A percentile compares a stretch with the other conserved stretches of the same genome.
These are phyloP conservation scores for Mucor irregularis DNA, from an alignment of 371 early-diverging fungal species.

Conservation along the genomic window DNA sequence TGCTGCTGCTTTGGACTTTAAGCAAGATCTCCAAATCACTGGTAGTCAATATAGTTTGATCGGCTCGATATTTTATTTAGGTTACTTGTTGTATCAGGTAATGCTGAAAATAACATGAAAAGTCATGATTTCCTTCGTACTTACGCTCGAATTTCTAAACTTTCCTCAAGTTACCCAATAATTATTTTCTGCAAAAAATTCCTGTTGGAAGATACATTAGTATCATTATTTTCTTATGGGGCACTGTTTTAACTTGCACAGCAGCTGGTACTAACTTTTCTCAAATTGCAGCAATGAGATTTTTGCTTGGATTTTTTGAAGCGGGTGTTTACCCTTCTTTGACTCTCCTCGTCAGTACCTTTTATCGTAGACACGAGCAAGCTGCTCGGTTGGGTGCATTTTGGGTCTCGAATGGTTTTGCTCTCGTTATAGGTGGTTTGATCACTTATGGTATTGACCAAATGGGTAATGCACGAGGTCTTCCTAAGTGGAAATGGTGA, in stretches of 20 bases:
- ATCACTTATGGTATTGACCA: conserved; percentile 58
- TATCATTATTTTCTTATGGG: conserved; percentile 35
- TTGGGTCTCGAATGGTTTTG: conserved; percentile 48
- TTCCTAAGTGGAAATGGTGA: conserved; percentile 63
- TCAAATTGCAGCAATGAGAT: conserved; percentile 40
- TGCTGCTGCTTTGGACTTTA: conserved; percentile 30
- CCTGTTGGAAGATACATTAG: conserved; percentile 39
- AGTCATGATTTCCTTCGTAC: no score
- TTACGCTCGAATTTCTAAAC: no score
- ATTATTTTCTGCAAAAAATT: conserved; percentile 38
- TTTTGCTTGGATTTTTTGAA: conserved; percentile 34
- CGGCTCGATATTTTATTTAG: conserved; percentile 41
- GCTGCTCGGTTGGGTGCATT: conserved; percentile 38
- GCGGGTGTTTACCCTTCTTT: conserved; percentile 30
- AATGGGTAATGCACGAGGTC: conserved; percentile 39
- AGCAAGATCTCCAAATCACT: conserved; percentile 25
- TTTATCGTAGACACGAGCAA: conserved; percentile 40
- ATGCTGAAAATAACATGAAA: no score
- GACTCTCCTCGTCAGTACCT: conserved; percentile 36
- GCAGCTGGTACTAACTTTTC: conserved; percentile 31
- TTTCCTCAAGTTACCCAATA: conserved; percentile 44
- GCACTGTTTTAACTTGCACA: conserved; percentile 30
- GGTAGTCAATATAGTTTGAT: conserved; percentile 36
- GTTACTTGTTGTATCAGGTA: conserved; percentile 44
- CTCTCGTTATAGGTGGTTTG: conserved; percentile 62